These are phyloP conservation scores for Eucalyptus polyanthemos DNA, from an alignment of 345 rosid species.

Conservation along the genomic window DNA sequence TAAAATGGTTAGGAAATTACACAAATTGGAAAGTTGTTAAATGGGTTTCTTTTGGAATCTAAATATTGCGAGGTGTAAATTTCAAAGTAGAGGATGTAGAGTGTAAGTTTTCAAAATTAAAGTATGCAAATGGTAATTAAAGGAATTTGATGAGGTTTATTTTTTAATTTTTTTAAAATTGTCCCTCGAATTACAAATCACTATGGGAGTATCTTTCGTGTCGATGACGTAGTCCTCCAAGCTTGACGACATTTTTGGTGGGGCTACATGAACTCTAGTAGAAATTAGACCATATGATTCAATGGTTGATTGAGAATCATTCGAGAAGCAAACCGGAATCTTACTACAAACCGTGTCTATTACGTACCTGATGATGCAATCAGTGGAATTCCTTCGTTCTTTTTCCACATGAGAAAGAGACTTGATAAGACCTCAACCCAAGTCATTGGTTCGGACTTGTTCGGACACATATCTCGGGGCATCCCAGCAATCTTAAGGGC, in stretches of 20 bases:
- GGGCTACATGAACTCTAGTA: neutral
- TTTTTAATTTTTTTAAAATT: neutral
- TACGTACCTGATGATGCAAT: neutral
- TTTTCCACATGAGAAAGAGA: neutral
- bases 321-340: neutral
- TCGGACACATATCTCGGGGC: neutral
- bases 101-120: neutral
- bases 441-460: neutral
- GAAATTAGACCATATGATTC: neutral
- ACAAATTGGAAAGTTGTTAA: neutral
- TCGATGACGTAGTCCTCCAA: neutral
- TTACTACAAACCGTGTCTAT: neutral
- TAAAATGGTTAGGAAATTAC: neutral
- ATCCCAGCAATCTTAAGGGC: neutral
- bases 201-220: neutral
- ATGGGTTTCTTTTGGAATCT: neutral
- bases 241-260: neutral
- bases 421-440: neutral
- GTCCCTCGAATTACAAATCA: neutral
- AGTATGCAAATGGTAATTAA: neutral
- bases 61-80: neutral
- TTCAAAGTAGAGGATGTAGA: neutral
- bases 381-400: neutral
- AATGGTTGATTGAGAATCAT: neutral
- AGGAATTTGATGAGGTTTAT: neutral